Conservation (phyloP, 164 flowering plant species). For the Dillenia turbinata region DNA sequence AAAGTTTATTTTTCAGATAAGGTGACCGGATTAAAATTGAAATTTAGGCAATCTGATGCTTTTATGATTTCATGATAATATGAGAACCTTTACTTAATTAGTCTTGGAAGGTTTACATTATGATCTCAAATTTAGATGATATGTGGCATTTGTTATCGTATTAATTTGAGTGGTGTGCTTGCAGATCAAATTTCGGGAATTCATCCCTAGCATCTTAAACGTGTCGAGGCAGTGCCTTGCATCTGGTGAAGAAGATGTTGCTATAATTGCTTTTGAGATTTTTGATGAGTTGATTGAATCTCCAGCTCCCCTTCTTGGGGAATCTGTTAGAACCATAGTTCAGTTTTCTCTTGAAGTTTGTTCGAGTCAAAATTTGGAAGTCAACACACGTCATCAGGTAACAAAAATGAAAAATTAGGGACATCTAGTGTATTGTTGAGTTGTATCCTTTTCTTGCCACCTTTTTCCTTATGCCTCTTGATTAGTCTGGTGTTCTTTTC, state of each 20-base stretch:
- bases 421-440: no score
- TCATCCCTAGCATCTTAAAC: constrained; percentile 88
- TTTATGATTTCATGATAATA: no score
- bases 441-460: not conserved
- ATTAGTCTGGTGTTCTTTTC: constrained; percentile 11
- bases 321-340: constrained; percentile 83
- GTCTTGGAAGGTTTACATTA: no score
- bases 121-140: no score
- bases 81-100: no score
- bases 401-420: not conserved
- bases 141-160: no score
- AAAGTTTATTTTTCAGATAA: no score
- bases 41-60: no score
- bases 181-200: constrained; percentile 87
- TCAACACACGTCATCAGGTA: constrained; percentile 93
- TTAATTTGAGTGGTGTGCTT: not conserved
- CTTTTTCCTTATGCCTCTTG: not conserved
- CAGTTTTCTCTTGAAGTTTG: constrained; percentile 98
- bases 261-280: constrained; percentile 89
- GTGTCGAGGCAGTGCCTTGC: constrained; percentile 87
- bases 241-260: constrained; percentile 91
- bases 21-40: no score
- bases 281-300: constrained; percentile 98
- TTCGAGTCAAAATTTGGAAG: constrained; percentile 74
- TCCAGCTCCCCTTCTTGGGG: constrained; percentile 97